phyloP scores from a whole-genome alignment of 208 protist species.

The Eutreptiella sp. region DNA sequence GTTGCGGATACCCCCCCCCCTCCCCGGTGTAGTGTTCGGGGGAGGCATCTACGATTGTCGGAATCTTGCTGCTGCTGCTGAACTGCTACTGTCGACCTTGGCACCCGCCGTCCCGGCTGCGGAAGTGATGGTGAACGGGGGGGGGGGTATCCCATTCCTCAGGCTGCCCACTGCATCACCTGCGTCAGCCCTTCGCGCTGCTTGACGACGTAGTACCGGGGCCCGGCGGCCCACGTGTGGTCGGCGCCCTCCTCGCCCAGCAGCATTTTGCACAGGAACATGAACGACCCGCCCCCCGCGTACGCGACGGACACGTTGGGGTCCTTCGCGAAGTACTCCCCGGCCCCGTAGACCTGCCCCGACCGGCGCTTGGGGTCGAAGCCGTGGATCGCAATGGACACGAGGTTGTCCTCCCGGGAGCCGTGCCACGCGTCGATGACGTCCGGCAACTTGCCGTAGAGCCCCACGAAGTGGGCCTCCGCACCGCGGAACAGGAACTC shows the following conservation, averaged over 20 bases:
- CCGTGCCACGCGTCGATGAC: conserved; percentile 5
- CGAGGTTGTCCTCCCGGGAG: not conserved
- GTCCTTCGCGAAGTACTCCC: conserved; percentile 19
- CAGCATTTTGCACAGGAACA: conserved; percentile 9
- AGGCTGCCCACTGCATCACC: no score
- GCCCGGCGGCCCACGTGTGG: not conserved
- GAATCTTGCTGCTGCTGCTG: no score
- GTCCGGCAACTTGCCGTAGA: not conserved
- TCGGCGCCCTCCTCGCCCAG: not conserved
- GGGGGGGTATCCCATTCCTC: no score
- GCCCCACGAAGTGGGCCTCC: not conserved
- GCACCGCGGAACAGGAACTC: conserved; percentile 1
- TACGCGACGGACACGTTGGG: not conserved
- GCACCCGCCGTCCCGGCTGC: no score
- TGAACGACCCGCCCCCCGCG: not conserved
- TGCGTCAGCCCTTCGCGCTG: conserved; percentile 1
- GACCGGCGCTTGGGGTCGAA: conserved; percentile 7
- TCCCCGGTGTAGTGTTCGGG: no score
- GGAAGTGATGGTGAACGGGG: no score
- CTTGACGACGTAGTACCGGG: conserved; percentile 5
- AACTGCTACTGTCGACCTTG: no score
- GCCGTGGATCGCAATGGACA: not conserved
- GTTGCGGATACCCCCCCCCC: no score
- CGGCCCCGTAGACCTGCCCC: conserved; percentile 2
- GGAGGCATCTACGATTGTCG: no score